phyloP scores from a whole-genome alignment of 345 rosid genomes.

The Mallotus nudiflorus region DNA sequence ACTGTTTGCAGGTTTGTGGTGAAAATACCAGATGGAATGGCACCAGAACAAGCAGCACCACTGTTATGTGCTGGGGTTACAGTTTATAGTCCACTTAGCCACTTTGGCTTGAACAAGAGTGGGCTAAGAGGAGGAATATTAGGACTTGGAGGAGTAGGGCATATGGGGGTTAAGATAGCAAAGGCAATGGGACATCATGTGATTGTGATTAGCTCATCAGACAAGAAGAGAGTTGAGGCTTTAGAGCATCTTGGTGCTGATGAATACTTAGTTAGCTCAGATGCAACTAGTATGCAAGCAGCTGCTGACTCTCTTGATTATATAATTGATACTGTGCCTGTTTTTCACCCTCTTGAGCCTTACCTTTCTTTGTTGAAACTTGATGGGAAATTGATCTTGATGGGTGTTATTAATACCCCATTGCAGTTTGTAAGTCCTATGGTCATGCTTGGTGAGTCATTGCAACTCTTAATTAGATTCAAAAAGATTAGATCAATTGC shows the following conservation, averaged over 20 bases:
- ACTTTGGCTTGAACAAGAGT: slow-evolving; percentile 62
- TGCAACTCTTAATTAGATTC: background rate
- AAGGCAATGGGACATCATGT: slow-evolving; percentile 97
- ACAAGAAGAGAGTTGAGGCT: slow-evolving; percentile 81
- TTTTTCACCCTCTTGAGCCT: slow-evolving; percentile 80
- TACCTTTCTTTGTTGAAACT: slow-evolving; percentile 66
- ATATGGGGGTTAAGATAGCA: slow-evolving; percentile 95
- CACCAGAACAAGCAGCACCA: slow-evolving; percentile 85
- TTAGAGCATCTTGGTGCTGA: slow-evolving; percentile 87
- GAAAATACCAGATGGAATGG: slow-evolving; percentile 86
- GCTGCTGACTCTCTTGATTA: slow-evolving; percentile 80
- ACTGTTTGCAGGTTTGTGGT: slow-evolving; percentile 61
- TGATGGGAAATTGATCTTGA: slow-evolving; percentile 82
- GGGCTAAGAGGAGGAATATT: slow-evolving; percentile 81
- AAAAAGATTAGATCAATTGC: background rate
- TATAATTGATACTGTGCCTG: slow-evolving; percentile 88
- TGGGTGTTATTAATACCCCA: slow-evolving; percentile 76
- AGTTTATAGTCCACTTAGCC: slow-evolving; percentile 81
- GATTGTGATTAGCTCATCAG: slow-evolving; percentile 91
- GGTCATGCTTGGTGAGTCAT: slow-evolving; percentile 74
- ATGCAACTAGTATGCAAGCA: slow-evolving; percentile 50
- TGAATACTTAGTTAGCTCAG: slow-evolving; percentile 76
- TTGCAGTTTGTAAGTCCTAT: slow-evolving; percentile 68
- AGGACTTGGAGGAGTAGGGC: slow-evolving; percentile 97
- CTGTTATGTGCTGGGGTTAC: slow-evolving; percentile 87